Base-by-base conservation (phyloP, 2,329 filamentous ascomycete genomes). In the Claviceps purpurea region DNA sequence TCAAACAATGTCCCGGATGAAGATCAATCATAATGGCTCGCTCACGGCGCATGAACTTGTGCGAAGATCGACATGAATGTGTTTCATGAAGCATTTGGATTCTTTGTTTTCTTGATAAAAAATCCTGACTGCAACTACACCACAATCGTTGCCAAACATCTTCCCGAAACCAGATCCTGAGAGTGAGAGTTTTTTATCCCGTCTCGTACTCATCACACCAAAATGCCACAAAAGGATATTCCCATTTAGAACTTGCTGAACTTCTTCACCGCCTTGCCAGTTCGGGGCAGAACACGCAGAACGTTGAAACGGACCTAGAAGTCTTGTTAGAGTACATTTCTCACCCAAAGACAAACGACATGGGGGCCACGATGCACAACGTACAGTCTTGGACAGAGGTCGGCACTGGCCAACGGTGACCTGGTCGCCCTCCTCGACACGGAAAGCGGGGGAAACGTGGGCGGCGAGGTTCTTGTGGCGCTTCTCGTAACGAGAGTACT, bases 401-500 rank as follows among this genome's bases (percentile, higher is more conserved):
- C 93, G 82, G 88, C 93, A 98, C 82, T 98, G 93, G 78, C 93
- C 93, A 75, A 98, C 91, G 67, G 91, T 95, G 68, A 98, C 94
- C 79, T 91, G 86, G 78, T 98, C 93, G 84, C 93, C 94, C 73
- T 97, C 91, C 81, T 95, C 87, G 67, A 97, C 90, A 95, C 93
- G 93, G 89, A 98, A 98, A 75, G 91, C 91, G 67, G 93, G 93
- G 61, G 90, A 96, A 69, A 97, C 91, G 84, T 98, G 93, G 64
- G 91, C 93, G 69, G 93, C 89, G 62, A 98, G 82, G 85, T 98
- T 98, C 87, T 96, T 96, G 88, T 98, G 93, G 75, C 93, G 84
- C 86, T 96, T 97, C 89, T 98, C 94, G 77, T 98, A 98, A 85
- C 93, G 88, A 73, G 87, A 82, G 85, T 98, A 98, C 82, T 98